Conservation (phyloP, 2,329 filamentous ascomycete species). For the Graphilbum sp. region DNA sequence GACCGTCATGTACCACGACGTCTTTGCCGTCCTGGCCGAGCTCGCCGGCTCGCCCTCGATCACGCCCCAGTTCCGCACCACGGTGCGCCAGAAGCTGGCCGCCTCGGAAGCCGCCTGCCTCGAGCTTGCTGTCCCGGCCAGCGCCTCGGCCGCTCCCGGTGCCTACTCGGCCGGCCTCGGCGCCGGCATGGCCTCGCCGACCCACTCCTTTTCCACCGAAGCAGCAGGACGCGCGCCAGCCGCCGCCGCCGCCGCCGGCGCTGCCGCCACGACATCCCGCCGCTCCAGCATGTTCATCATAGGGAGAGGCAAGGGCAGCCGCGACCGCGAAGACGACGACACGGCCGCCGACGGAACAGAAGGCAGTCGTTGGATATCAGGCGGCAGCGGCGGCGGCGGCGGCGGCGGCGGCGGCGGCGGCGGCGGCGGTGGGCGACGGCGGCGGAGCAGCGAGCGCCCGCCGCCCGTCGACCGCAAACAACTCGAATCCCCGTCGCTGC, state of each 20-base stretch:
- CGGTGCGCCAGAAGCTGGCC: conserved; percentile 22
- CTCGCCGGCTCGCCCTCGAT: conserved; percentile 25
- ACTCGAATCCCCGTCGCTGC: background rate
- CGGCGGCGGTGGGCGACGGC: background rate
- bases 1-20: conserved; percentile 27
- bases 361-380: too few species aligned
- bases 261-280: background rate
- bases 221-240: too few species aligned
- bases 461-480: background rate
- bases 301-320: background rate
- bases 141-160: conserved; percentile 1
- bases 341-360: background rate
- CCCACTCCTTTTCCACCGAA: background rate
- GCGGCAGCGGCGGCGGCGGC: background rate
- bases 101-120: conserved; percentile 9
- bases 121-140: conserved; percentile 8
- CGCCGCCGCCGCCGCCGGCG: too few species aligned
- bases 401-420: background rate
- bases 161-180: conserved; percentile 4
- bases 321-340: background rate
- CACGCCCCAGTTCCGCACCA: conserved; percentile 25
- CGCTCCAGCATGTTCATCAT: conserved; percentile 4
- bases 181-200: conserved; percentile 5
- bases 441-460: background rate
- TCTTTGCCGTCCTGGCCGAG: conserved; percentile 38